phyloP scores from a whole-genome alignment of 768 basidiomycete genomes.

The Exsudoporus frostii region DNA sequence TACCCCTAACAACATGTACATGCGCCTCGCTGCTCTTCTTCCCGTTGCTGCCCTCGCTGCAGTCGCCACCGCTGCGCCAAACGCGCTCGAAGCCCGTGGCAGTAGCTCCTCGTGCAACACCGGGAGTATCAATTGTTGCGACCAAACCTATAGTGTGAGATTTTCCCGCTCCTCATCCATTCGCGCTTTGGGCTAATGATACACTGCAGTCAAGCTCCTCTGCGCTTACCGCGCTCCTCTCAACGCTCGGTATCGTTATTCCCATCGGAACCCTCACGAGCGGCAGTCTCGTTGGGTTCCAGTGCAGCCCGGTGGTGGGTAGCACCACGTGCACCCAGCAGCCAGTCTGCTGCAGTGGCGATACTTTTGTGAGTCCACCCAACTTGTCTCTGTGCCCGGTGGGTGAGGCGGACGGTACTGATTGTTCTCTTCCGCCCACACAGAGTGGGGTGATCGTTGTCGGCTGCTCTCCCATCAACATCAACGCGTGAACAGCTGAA shows the following conservation, averaged over 20 bases:
- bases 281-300: no score
- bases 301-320: background rate
- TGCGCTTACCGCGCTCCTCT: no score
- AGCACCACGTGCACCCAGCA: conserved; percentile 1
- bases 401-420: background rate
- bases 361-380: conserved; percentile 3
- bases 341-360: conserved; percentile 14
- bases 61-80: conserved; percentile 6
- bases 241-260: no score
- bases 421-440: background rate
- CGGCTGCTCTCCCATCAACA: conserved; percentile 10
- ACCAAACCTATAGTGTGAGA: no score
- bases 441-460: conserved; percentile 10
- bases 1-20: conserved; percentile 2
- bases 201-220: no score
- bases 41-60: conserved; percentile 10
- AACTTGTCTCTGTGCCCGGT: no score
- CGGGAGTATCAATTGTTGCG: no score
- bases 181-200: no score
- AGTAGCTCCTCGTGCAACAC: background rate
- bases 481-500: background rate
- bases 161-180: no score
- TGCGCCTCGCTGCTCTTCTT: conserved; percentile 5
- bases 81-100: background rate
- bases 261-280: no score